Evolutionary conservation across 163 green algal species (phyloP), one percentile per base, ranked within the genome.

Genomic region (Picocystis sp.): DNA sequence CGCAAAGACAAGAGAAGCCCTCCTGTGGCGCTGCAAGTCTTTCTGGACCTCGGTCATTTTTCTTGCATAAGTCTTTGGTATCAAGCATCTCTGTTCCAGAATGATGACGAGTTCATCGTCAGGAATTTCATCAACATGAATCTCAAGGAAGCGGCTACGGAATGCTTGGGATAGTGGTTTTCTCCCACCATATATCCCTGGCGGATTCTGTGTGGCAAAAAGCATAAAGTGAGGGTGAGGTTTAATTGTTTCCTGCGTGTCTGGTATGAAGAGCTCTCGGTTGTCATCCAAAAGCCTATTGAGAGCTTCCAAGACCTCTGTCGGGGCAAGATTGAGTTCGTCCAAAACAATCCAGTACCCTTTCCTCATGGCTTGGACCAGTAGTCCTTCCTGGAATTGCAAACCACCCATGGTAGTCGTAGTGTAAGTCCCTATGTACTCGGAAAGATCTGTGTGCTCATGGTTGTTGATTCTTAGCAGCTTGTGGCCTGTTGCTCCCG

Each of bases 381-480:
- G 73, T 15, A 77, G 71, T 6, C 85, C 86, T 69, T 94, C 88
- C 3, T 70, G 63, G 60, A 95, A 97, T 42, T 81, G 75, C 50
- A 97, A 76, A 12, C 81, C 70, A 0, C 86, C 86, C 22, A 53
- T 47, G 17, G 59, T 61, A 50, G 89, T 79, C 0, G 74, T 63
- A 2, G 90, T 70, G 58, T 93, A 97, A 45, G 52, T 79, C 24
- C 89, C 89, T 52, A 95, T 64, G 65, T 96, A 96, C 73, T 96
- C 87, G 69, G 92, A 72, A 57, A 79, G 70, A 72, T 99, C 90
- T 3, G 90, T 99, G 56, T 94, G 77, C 66, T 96, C 83, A 69
- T 99, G 89, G 74, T 99, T 99, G 82, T 97, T 99, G 73, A 99
- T 97, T 66, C 90, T 81, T 38, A 98, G 72, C 61, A 87, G 86